Percentiles rank a stretch among this genome's conserved stretches.
These are phyloP conservation scores for Trametes maxima DNA, from an alignment of 768 basidiomycete genomes.

Conservation along the genomic window DNA sequence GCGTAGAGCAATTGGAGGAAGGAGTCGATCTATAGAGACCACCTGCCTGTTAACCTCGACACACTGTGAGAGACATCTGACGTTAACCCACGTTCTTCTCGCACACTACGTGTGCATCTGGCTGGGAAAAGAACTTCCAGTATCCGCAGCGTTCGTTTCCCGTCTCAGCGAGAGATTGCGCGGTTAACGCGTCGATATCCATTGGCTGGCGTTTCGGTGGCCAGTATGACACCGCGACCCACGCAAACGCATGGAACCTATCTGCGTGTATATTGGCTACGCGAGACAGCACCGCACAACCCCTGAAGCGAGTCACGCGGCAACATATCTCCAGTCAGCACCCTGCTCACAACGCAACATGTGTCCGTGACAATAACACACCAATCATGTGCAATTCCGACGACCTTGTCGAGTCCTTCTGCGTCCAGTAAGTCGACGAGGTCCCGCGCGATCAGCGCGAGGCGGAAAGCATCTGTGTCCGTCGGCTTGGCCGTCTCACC, in stretches of 20 bases:
- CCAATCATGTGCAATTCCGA: slow-evolving; percentile 41
- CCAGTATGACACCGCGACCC: slow-evolving; percentile 37
- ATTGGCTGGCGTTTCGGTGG: slow-evolving; percentile 30
- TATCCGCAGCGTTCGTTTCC: slow-evolving; percentile 38
- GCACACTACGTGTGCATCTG: neutral
- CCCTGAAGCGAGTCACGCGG: neutral
- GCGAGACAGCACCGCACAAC: neutral
- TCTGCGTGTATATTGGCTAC: slow-evolving; percentile 32
- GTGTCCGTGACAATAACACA: neutral
- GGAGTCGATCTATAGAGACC: slow-evolving; percentile 38
- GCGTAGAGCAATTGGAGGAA: slow-evolving; percentile 40
- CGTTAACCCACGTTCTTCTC: slow-evolving; percentile 4
- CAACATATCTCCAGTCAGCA: neutral
- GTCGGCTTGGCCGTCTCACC: slow-evolving; percentile 48
- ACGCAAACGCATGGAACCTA: slow-evolving; percentile 45
- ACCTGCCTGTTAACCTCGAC: too few species aligned
- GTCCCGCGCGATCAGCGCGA: slow-evolving; percentile 31
- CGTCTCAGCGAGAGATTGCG: slow-evolving; percentile 22
- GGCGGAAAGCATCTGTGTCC: slow-evolving; percentile 32
- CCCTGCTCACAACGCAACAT: neutral
- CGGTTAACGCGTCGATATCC: slow-evolving; percentile 31
- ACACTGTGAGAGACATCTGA: too few species aligned
- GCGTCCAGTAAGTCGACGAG: slow-evolving; percentile 39
- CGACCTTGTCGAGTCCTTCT: slow-evolving; percentile 33
- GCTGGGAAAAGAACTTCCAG: slow-evolving; percentile 34